Base-by-base conservation (phyloP, 176 grass and related monocot genomes). In the Ensete ventricosum region DNA sequence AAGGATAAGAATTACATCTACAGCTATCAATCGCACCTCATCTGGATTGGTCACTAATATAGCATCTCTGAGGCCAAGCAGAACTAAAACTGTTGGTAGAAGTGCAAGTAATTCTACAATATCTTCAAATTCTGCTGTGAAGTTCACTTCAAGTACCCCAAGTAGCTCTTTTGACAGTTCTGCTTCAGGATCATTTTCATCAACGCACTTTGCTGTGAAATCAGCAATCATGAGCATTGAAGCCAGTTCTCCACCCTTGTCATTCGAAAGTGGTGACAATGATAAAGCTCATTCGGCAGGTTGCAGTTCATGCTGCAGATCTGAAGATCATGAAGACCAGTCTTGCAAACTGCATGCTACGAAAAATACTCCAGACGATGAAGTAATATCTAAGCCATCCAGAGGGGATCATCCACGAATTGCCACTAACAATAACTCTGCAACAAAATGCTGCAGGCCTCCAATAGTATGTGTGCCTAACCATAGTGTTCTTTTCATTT, bases 161-260 rank as follows among this genome's bases (percentile, higher is more conserved):
- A 82, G 80, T 64, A 93, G 90, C 71, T 97, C 94, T 19, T 67
- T 93, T n/a, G 90, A 97, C 55, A 97, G 94, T 74, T 75, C 87
- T 76, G 77, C 82, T 65, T 90, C 90, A 10, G 82, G 65, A 53
- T 78, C 76, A 68, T 88, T 85, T 62, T 71, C 67, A 43, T 88
- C 83, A 43, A 73, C 79, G 54, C 82, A 76, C 5, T 86, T 84
- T 25, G 52, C 78, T 55, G 73, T 80, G 29, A 92, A 67, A 70
- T 73, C 51, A 24, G 59, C 79, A 77, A 78, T 78, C 1, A 81
- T 86, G 34, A 72, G 24, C 51, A 52, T 54, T 14, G 87, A 80
- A 69, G 65, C 67, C 62, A 59, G 69, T 19, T 89, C 82, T 9
- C 75, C 80, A 54, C 34, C 72, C 21, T 2, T n/a, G 27, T 27